These are phyloP conservation scores for Plasmodium vivax DNA, from an alignment of 169 alveolate species.

Conservation along the genomic window DNA sequence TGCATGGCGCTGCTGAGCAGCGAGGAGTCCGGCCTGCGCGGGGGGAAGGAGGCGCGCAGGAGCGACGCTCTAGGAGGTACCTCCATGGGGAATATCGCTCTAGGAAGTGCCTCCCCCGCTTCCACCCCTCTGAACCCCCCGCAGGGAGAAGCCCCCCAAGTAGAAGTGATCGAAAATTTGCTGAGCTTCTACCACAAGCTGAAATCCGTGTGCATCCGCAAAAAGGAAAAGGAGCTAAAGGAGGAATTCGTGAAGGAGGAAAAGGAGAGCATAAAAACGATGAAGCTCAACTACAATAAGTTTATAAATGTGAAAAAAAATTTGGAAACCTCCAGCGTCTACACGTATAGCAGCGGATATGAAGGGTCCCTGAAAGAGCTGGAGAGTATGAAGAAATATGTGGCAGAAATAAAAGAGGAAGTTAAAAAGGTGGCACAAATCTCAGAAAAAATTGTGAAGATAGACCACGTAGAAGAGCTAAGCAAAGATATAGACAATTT, in stretches of 20 bases:
- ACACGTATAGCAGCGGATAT: constrained; percentile 41
- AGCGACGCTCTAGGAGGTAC: neutral
- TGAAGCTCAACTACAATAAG: constrained; percentile 43
- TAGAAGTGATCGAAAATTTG: constrained; percentile 27
- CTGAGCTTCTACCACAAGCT: constrained; percentile 45
- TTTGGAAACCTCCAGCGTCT: constrained; percentile 46
- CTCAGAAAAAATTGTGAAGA: constrained; percentile 32
- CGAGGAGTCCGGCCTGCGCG: constrained; percentile 28
- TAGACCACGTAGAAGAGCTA: constrained; percentile 68
- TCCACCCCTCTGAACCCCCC: neutral
- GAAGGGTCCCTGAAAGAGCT: constrained; percentile 41
- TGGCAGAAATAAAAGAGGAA: constrained; percentile 55
- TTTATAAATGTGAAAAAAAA: constrained; percentile 54
- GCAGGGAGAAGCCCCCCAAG: constrained; percentile 23
- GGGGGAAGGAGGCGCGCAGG: constrained; percentile 7
- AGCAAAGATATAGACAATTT: constrained; percentile 39
- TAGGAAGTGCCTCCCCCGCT: neutral
- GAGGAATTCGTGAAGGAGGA: constrained; percentile 63
- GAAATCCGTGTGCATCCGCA: constrained; percentile 52
- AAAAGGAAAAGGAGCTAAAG: constrained; percentile 44
- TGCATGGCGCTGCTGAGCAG: constrained; percentile 30
- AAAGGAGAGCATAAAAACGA: constrained; percentile 55
- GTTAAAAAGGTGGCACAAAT: constrained; percentile 25
- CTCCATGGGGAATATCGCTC: neutral
- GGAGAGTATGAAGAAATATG: constrained; percentile 44